These are phyloP conservation scores for Raphidocelis subcapitata DNA, from an alignment of 139 green algal species.

Conservation along the genomic window DNA sequence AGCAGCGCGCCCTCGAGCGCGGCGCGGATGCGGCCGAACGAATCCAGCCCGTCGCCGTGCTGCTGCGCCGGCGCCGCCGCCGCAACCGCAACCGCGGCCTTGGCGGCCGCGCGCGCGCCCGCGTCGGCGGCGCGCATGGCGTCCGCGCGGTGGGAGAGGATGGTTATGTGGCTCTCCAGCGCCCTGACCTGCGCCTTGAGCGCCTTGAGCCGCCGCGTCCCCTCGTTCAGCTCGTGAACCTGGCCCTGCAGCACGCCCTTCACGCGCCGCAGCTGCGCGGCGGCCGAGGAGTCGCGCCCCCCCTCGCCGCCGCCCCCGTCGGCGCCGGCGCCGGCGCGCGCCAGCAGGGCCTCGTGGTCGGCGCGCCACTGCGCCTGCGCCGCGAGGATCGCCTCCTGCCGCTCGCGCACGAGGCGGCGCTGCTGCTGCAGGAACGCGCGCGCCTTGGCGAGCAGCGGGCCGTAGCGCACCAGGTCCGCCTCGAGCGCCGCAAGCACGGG, in stretches of 20 bases:
- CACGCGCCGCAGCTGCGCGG: constrained; percentile 30
- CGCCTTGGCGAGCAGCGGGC: no score
- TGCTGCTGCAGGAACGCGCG: constrained; percentile 17
- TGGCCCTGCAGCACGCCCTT: constrained; percentile 42
- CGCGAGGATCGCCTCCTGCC: constrained; percentile 13
- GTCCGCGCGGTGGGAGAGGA: no score
- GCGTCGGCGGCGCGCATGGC: no score
- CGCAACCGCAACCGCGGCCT: no score
- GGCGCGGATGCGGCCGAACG: no score
- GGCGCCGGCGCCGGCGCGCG: constrained; percentile 7
- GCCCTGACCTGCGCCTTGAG: constrained; percentile 8
- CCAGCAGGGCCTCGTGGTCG: constrained; percentile 2
- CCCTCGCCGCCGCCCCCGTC: not conserved
- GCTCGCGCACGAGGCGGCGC: constrained; percentile 10
- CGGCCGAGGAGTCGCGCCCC: constrained; percentile 1
- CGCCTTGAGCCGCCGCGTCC: constrained; percentile 29
- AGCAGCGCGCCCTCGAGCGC: no score
- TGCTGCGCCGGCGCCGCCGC: no score
- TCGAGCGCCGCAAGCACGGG: no score
- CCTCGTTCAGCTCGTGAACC: constrained; percentile 37
- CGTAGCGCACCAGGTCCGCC: no score
- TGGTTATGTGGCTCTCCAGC: no score
- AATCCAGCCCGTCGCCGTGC: no score
- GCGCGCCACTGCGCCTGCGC: constrained; percentile 25
- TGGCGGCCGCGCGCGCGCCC: no score